Conservation (phyloP, 2,329 filamentous ascomycete genomes). For the Fusarium drepaniforme region DNA sequence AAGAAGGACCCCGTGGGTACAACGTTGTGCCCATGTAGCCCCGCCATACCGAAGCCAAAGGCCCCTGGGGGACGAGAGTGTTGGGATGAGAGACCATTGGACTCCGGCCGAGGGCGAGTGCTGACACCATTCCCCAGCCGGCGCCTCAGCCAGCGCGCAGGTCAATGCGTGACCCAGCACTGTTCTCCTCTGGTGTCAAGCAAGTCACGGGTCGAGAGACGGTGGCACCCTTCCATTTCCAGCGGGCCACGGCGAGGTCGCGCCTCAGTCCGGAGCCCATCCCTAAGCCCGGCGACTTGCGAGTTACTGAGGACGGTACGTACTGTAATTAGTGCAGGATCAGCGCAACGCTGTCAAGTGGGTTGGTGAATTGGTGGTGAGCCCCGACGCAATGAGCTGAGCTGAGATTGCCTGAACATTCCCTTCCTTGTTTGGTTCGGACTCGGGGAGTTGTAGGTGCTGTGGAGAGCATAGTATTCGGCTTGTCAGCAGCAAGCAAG, state of each 20-base stretch:
- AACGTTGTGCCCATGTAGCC: slow-evolving; percentile 7
- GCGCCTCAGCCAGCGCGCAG: neutral
- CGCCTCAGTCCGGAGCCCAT: slow-evolving; percentile 10
- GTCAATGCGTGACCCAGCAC: slow-evolving; percentile 22
- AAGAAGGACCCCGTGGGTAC: slow-evolving; percentile 16
- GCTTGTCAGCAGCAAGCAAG: slow-evolving; percentile 14
- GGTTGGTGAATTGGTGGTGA: slow-evolving; percentile 3
- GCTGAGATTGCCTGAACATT: slow-evolving; percentile 19
- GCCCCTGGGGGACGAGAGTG: slow-evolving; percentile 16
- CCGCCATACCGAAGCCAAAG: neutral
- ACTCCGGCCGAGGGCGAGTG: slow-evolving; percentile 2
- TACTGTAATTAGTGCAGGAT: slow-evolving; percentile 13
- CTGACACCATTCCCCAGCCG: slow-evolving; percentile 5
- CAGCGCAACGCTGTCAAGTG: slow-evolving; percentile 1
- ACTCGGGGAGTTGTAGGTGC: neutral
- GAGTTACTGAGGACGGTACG: slow-evolving; percentile 9
- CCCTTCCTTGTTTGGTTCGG: slow-evolving; percentile 6
- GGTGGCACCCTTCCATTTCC: slow-evolving; percentile 4
- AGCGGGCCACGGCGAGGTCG: slow-evolving; percentile 13
- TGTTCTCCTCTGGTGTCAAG: neutral
- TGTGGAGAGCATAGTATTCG: neutral
- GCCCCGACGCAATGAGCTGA: slow-evolving; percentile 14
- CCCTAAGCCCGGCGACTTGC: slow-evolving; percentile 12
- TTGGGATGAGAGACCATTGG: slow-evolving; percentile 19
- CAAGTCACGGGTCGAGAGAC: slow-evolving; percentile 8